Evolutionary conservation across 2,329 filamentous ascomycete species (phyloP), one percentile per base, ranked within the genome.

Genomic region (Pseudocercospora fuligena): DNA sequence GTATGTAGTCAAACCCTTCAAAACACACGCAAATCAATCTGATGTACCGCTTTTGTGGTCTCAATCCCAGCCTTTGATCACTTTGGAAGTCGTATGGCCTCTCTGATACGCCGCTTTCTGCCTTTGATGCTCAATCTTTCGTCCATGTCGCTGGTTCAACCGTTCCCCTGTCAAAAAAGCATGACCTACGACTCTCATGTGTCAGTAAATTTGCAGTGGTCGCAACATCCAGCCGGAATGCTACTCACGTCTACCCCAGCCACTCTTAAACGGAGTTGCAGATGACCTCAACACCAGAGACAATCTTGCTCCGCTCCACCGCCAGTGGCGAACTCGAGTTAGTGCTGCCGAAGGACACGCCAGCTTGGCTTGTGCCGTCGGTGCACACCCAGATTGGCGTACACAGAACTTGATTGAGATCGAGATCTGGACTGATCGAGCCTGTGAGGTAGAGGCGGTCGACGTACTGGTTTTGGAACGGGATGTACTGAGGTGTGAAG

Each of bases 231-330:
- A n/a, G 1, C 16, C 7, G 14, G 16, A 43, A 16, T n/a, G 40
- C 40, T n/a, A 19, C 40, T 19, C n/a, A 43, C 16, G 5, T 19
- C 47, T 12, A 51, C 4, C 47, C 19, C 7, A 11, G 6, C 3
- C 14, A 16, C 3, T 27, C 23, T 51, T 21, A 51, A 19, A 4
- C 47, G 16, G 3, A 9, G 25, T 56, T 58, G 31, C 56, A 58
- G 16, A 58, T 40, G 19, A 58, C 16, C 31, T 58, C 31, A 3
- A 58, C 56, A 1, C 56, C 56, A 5, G 29, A 8, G 25, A 58
- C 56, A 43, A 40, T 27, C 56, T 58, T 58, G 31, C 56, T 58
- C 16, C 56, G 33, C 56, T 58, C 56, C 33, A 58, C 56, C 8
- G 12, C 21, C 29, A 58, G 5, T 31, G 56, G 33, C 19, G 56